Evolutionary conservation across 106 monocot species (phyloP), one percentile per base, ranked within the genome.

Genomic region (Platanthera guangdongensis): DNA sequence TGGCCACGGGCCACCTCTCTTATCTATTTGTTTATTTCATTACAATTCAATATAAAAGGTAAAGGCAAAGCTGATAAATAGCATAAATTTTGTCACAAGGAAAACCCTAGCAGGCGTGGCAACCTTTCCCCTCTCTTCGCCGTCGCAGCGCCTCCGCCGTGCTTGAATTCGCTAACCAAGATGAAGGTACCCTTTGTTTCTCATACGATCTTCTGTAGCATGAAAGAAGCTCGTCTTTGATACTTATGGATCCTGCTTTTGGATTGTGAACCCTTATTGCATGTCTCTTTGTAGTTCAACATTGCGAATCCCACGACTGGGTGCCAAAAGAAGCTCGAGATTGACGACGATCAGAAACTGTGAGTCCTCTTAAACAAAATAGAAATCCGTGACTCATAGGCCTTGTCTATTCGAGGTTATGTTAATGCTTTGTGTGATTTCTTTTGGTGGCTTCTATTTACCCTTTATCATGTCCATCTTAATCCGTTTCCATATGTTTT

Each of bases 321-420:
- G 8, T 89, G 84, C 82, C 86, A 86, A 84, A 89, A 86, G 75
- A 89, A 89, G 82, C 82, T 89, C 45, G 89, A 89, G 75, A 86
- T 89, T 45, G 89, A 89, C 45, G 84, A 84, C 39, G 84, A 89
- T 67, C 89, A 84, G 84, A 89, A 86, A 54, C 86, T 86, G 89
- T 89, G 57, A 83, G 83, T n/a, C 16, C 73, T 62, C 46, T 64
- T 4, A n/a, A 39, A 39, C 32, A 30, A 32, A 32, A 32, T 9
- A 8, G 28, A 32, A 11, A 8, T 22, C 8, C 6, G 0, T 51
- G 22, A 7, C 51, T 0, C 21, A n/a, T 22, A 16, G 1, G 47
- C 25, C 15, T 6, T 16, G 14, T 5, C 5, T 70, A 10, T 47
- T 70, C 13, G 48, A 16, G 70, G 16, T 45, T 68, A 12, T 4